Percentiles rank a stretch among this genome's conserved stretches.
phyloP scores from a whole-genome alignment of 257 asterid genomes.

The Rubia yunnanensis region DNA sequence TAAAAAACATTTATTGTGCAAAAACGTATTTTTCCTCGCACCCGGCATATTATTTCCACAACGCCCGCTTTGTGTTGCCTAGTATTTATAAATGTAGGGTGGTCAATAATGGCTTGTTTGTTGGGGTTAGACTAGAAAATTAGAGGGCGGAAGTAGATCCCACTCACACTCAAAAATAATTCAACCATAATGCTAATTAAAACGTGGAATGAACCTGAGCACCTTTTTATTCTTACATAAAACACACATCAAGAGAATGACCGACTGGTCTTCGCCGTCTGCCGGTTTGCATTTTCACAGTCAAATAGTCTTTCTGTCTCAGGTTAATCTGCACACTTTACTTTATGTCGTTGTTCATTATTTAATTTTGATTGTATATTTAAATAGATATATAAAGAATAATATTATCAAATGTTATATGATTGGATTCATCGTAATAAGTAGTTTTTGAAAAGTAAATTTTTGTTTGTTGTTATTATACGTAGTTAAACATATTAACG shows the following conservation, averaged over 20 bases:
- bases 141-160: not conserved
- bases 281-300: not conserved
- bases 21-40: not conserved
- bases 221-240: slow-evolving; percentile 14
- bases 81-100: not conserved
- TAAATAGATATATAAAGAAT: no score
- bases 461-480: no score
- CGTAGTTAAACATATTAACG: no score
- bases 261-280: not conserved
- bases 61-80: not conserved
- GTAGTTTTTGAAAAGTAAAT: no score
- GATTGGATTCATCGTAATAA: no score
- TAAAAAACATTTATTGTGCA: not conserved
- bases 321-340: no score
- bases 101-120: slow-evolving; percentile 2
- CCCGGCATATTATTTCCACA: not conserved
- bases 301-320: no score
- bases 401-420: no score
- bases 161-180: not conserved
- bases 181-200: slow-evolving; percentile 9
- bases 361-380: no score
- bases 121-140: not conserved
- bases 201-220: slow-evolving; percentile 50
- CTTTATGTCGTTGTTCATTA: no score
- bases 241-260: not conserved